Percentiles rank a stretch among this genome's conserved stretches.
phyloP scores from a whole-genome alignment of 2,329 filamentous ascomycete species.

The Fusarium poae region DNA sequence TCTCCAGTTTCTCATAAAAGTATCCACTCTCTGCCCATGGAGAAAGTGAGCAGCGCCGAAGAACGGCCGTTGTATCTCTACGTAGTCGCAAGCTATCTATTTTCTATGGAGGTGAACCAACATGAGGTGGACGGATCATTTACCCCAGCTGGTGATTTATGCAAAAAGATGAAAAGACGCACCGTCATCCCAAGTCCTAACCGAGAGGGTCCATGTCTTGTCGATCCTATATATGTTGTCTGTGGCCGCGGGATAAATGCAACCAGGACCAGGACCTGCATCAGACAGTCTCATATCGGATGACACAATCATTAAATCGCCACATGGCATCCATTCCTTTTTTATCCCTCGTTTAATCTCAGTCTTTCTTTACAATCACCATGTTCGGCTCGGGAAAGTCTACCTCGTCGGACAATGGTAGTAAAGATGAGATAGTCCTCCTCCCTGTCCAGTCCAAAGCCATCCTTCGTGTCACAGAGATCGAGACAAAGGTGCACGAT shows the following conservation, averaged over 20 bases:
- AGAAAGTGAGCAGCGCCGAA: conserved; percentile 35
- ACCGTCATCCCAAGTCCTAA: conserved; percentile 4
- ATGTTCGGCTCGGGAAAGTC: conserved; percentile 38
- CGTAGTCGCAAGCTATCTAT: conserved; percentile 18
- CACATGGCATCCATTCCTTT: conserved; percentile 42
- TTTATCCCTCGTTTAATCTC: not conserved
- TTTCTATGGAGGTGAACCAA: conserved; percentile 17
- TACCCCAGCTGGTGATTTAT: conserved; percentile 24
- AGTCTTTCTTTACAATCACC: not conserved
- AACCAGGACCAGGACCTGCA: conserved; percentile 1
- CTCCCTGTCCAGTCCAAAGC: conserved; percentile 31
- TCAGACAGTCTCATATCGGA: conserved; percentile 17
- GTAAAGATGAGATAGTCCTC: conserved; percentile 41
- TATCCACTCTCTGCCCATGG: conserved; percentile 33
- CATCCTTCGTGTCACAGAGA: conserved; percentile 37
- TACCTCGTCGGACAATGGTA: conserved; percentile 37
- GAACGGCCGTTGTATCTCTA: conserved; percentile 29
- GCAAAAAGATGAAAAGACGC: not conserved
- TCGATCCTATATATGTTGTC: conserved; percentile 34
- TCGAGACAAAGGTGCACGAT: conserved; percentile 36
- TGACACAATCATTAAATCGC: conserved; percentile 34
- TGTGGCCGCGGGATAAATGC: not conserved
- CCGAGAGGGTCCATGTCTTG: conserved; percentile 4
- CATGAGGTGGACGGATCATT: conserved; percentile 40
- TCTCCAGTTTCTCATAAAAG: conserved; percentile 25